phyloP scores from a whole-genome alignment of 2,329 filamentous ascomycete genomes.

The Colletotrichum spinosum region DNA sequence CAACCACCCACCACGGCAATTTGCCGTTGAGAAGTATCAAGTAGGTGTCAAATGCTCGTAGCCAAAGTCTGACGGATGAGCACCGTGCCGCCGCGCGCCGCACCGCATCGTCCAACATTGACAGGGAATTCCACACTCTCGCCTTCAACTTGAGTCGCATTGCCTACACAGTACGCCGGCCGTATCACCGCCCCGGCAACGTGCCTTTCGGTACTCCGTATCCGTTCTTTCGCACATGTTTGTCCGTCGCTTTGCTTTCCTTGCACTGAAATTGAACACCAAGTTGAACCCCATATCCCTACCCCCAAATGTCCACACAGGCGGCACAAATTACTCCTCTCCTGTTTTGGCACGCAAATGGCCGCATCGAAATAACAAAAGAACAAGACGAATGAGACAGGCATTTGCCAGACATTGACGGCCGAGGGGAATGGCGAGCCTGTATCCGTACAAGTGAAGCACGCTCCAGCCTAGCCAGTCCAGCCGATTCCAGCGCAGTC shows the following conservation, averaged over 20 bases:
- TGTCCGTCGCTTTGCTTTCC: conserved; percentile 13
- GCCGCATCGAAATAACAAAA: background rate
- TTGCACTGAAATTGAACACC: background rate
- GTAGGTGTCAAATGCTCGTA: conserved; percentile 9
- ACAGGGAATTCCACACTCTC: conserved; percentile 1
- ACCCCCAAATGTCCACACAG: background rate
- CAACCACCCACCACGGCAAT: conserved; percentile 19
- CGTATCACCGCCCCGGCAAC: background rate
- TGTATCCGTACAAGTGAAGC: background rate
- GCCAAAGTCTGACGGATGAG: conserved; percentile 10
- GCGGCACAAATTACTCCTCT: too few species aligned
- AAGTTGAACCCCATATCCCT: background rate
- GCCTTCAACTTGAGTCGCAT: background rate
- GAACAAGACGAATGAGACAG: conserved; percentile 2
- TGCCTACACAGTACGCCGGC: conserved; percentile 1
- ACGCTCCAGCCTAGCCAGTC: conserved; percentile 2
- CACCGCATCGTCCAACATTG: background rate
- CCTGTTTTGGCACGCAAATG: too few species aligned
- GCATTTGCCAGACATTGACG: conserved; percentile 17
- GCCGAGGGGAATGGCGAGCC: background rate
- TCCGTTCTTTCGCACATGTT: conserved; percentile 16
- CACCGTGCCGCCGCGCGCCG: conserved; percentile 12
- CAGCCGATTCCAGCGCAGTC: conserved; percentile 9
- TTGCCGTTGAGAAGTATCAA: conserved; percentile 32
- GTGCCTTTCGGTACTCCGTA: conserved; percentile 10